These are phyloP conservation scores for Fraxinus dipetala DNA, from an alignment of 305 asterid genomes.

Conservation along the genomic window DNA sequence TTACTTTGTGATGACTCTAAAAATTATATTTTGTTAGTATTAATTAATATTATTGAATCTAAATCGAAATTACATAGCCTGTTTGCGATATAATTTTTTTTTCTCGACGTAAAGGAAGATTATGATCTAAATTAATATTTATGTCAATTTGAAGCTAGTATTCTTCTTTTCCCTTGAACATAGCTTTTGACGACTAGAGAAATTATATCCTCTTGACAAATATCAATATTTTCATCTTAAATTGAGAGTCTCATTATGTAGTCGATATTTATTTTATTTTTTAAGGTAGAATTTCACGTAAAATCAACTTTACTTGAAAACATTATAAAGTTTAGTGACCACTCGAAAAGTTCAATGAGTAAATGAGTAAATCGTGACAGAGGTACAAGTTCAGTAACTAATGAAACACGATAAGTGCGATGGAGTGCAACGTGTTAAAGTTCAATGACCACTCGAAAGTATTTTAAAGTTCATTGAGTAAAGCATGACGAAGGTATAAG, in stretches of 20 bases:
- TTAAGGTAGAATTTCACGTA: background rate
- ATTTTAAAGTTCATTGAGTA: background rate
- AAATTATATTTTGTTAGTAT: background rate
- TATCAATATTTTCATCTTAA: background rate
- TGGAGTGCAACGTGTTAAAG: no score
- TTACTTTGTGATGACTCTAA: background rate
- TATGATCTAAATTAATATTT: background rate
- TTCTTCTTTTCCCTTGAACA: background rate
- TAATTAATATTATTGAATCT: background rate
- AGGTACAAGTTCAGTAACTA: no score
- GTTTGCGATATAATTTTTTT: background rate
- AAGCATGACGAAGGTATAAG: background rate
- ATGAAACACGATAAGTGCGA: no score
- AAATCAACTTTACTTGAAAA: background rate
- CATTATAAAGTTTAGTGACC: background rate
- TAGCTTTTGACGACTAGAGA: background rate
- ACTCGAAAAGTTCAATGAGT: background rate
- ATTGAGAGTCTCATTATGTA: background rate
- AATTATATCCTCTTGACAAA: background rate
- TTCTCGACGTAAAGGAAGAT: background rate
- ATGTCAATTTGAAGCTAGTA: background rate
- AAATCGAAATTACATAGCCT: background rate
- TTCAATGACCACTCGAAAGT: background rate
- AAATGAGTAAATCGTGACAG: no score
- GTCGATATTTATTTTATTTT: background rate